Evolutionary conservation across 1,139 yeast genomes (phyloP).

Genomic region (Pneumocystis canis): DNA sequence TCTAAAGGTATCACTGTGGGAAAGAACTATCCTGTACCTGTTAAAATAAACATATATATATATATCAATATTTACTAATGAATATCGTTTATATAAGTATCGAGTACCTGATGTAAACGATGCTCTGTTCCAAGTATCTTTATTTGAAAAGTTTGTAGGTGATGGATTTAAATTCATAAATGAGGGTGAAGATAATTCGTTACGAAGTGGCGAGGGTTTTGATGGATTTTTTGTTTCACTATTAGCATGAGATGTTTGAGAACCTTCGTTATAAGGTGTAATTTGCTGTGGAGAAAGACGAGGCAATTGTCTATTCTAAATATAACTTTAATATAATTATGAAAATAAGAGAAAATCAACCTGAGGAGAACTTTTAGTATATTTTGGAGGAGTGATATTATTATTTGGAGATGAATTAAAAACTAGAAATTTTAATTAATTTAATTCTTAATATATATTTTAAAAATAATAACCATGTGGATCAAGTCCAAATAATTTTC

Average conservation of each 20-base stretch:
- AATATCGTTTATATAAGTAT: neutral
- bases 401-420: neutral
- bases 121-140: neutral
- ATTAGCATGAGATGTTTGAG: neutral
- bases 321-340: neutral
- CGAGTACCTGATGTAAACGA: neutral
- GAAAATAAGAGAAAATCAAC: neutral
- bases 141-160: neutral
- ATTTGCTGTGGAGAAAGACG: neutral
- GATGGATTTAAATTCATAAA: neutral
- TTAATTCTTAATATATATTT: neutral
- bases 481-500: slow-evolving; percentile 1
- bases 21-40: neutral
- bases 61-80: neutral
- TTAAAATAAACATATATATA: neutral
- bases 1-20: neutral
- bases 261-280: neutral
- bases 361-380: neutral
- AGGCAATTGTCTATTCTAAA: neutral
- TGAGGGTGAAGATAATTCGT: neutral
- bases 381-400: slow-evolving; percentile 1
- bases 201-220: neutral
- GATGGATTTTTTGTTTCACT: neutral
- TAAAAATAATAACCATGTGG: neutral
- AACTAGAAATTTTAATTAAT: neutral